These are phyloP conservation scores for Aspergillus olivimuriae DNA, from an alignment of 495 filamentous ascomycete genomes.

Conservation along the genomic window DNA sequence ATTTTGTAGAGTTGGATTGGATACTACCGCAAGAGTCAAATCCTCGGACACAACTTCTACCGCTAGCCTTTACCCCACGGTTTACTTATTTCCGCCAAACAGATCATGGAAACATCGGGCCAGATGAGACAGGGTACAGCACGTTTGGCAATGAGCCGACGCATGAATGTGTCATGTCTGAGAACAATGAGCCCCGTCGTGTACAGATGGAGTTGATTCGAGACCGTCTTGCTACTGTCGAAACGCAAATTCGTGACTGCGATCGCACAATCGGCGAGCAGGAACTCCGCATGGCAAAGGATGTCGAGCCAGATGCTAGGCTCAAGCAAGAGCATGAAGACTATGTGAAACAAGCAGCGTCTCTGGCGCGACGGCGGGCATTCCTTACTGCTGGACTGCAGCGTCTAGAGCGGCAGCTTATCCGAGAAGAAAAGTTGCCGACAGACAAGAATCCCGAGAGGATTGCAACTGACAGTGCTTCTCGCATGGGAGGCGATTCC, in stretches of 20 bases:
- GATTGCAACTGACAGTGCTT: constrained; percentile 42
- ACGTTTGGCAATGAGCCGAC: constrained; percentile 87
- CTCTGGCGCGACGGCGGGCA: constrained; percentile 63
- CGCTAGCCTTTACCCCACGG: constrained; percentile 82
- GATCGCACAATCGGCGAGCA: constrained; percentile 57
- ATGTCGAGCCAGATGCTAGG: constrained; percentile 45
- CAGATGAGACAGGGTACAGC: constrained; percentile 68
- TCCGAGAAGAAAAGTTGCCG: constrained; percentile 28
- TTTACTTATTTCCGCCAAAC: constrained; percentile 98
- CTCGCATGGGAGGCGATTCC: constrained; percentile 41
- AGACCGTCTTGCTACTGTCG: constrained; percentile 68
- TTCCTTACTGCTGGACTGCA: constrained; percentile 72
- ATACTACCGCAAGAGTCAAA: constrained; percentile 85
- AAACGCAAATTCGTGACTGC: constrained; percentile 69
- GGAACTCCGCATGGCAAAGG: constrained; percentile 52
- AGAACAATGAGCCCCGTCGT: constrained; percentile 82
- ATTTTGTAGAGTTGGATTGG: constrained; percentile 97
- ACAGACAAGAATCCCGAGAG: constrained; percentile 21
- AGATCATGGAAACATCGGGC: constrained; percentile 69
- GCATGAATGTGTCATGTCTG: constrained; percentile 91
- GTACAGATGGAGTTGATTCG: constrained; percentile 84
- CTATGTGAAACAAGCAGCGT: constrained; percentile 61
- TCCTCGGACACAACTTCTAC: constrained; percentile 87
- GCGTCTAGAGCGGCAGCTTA: constrained; percentile 54
- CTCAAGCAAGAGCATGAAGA: constrained; percentile 57